Base-by-base conservation (phyloP, 2,329 filamentous ascomycete genomes). In the Proliferodiscus dingleyae region DNA sequence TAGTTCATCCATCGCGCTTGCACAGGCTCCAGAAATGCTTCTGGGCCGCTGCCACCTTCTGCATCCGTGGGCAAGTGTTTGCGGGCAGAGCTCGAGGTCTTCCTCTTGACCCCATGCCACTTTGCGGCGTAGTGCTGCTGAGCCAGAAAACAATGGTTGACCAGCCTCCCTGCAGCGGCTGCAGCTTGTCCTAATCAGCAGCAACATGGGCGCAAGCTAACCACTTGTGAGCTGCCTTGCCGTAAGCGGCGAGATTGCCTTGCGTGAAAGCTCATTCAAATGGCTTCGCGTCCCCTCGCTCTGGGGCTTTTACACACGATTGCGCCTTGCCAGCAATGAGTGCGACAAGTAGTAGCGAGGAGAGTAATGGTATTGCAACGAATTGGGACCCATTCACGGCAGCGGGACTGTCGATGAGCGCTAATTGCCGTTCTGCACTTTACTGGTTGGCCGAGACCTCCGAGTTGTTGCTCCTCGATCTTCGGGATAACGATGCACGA, bases 381-480 rank as follows among this genome's bases (percentile, higher is more conserved):
- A 50, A 16, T 26, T 52, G 49, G 52, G 37, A 50, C n/a, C 44
- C 52, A 5, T 43, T 50, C 18, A 52, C 47, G 21, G 50, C 52
- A n/a, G 29, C 46, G n/a, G 49, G 52, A 18, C 39, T 44, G 7
- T 47, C 49, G 4, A 29, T 42, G 11, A 15, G 37, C 5, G 19
- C 44, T n/a, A 39, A 34, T 21, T 54, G 52, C 23, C 49, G 43
- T 5, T 52, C 42, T 11, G 34, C 43, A 10, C 40, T 54, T 21
- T 51, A 54, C 30, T 30, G 37, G 3, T 28, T 46, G 10, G 39
- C 49, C 16, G 45, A 41, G 9, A 29, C 18, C 13, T 26, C 29
- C 8, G 38, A 47, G 16, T 36, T 52, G 8, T 22, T 49, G 9
- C 46, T 49, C 9, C 50, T 54, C 21, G 46, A 51, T 42, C 41